phyloP scores from a whole-genome alignment of 176 grass and related monocot species.

The Phragmites australis region DNA sequence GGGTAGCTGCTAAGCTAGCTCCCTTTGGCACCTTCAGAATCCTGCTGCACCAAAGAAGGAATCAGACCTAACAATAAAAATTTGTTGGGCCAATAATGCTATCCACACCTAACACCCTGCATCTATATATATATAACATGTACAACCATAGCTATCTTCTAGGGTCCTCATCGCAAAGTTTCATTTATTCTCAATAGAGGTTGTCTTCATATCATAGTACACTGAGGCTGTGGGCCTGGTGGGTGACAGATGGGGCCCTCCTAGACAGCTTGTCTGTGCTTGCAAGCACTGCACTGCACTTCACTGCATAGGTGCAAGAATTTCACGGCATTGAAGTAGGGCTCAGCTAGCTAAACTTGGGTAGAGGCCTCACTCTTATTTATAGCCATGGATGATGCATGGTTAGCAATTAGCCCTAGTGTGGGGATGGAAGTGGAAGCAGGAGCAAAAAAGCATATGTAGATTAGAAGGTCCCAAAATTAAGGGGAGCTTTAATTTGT shows the following conservation, averaged over 20 bases:
- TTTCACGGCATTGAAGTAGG: constrained; percentile 16
- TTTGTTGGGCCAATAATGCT: constrained; percentile 49
- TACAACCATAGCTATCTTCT: constrained; percentile 23
- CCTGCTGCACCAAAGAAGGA: constrained; percentile 43
- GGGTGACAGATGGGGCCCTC: constrained; percentile 8
- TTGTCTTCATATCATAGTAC: constrained; percentile 6
- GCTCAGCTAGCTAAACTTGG: constrained; percentile 35
- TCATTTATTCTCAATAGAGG: constrained; percentile 42
- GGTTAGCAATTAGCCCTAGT: constrained; percentile 29
- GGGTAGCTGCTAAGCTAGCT: constrained; percentile 13
- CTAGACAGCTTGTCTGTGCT: constrained; percentile 33
- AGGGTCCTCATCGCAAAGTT: constrained; percentile 36
- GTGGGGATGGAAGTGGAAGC: constrained; percentile 40
- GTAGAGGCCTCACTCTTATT: constrained; percentile 20
- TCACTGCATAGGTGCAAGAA: constrained; percentile 32
- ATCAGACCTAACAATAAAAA: constrained; percentile 54
- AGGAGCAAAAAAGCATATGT: constrained; percentile 7
- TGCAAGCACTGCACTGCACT: background rate
- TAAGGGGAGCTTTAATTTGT: constrained; percentile 24
- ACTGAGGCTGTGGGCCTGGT: constrained; percentile 28
- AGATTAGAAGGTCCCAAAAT: constrained; percentile 32
- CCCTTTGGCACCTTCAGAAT: constrained; percentile 38
- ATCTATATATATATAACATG: constrained; percentile 15
- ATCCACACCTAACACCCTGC: constrained; percentile 53
- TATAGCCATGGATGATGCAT: constrained; percentile 32